Evolutionary conservation across 2,329 filamentous ascomycete species (phyloP), one percentile per base, ranked within the genome.

Genomic region (Shiraia sp.): DNA sequence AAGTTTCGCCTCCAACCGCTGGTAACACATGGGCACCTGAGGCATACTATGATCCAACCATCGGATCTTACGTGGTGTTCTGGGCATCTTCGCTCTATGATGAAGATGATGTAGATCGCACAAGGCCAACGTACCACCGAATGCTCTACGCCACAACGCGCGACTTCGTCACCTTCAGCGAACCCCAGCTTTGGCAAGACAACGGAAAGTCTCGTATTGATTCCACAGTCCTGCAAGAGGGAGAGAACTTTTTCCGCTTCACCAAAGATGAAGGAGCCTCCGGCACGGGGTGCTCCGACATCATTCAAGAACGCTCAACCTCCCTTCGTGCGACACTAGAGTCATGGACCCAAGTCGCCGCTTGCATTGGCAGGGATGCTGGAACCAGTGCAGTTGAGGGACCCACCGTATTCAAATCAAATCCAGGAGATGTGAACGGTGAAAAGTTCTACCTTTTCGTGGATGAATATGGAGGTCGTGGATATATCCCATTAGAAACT

Each of bases 11-110:
- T 0, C 47, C 68, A 1, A 75, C 69, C 0, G 77, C 76, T 0
- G 78, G 77, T 3, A 80, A 78, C 35, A 80, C 78, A 1, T 79
- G 77, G 76, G 77, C 77, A 0, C 76, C 76, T 0, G 76, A 79
- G 31, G 76, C 77, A 0, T 78, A 74, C 53, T 79, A 74, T 40
- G 76, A 79, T 10, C 57, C 69, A 0, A 64, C 63, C 0, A 61
- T 75, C 8, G 69, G 70, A 7, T 55, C 64, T 0, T 79, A 77
- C 19, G 61, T 68, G 1, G 63, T 69, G 37, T 79, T 75, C 53
- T 79, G 76, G 76, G 72, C 72, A 0, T 74, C 72, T 2, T 66
- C 73, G 0, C 66, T 79, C 2, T 79, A 78, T 40, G 62, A 51
- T 0, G 65, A 67, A 24, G 51, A 54, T 23, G 76, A 78, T 17